Evolutionary conservation across 2,329 filamentous ascomycete genomes (phyloP), one percentile per base, ranked within the genome.

Genomic region (Trichoderma arundinaceum): DNA sequence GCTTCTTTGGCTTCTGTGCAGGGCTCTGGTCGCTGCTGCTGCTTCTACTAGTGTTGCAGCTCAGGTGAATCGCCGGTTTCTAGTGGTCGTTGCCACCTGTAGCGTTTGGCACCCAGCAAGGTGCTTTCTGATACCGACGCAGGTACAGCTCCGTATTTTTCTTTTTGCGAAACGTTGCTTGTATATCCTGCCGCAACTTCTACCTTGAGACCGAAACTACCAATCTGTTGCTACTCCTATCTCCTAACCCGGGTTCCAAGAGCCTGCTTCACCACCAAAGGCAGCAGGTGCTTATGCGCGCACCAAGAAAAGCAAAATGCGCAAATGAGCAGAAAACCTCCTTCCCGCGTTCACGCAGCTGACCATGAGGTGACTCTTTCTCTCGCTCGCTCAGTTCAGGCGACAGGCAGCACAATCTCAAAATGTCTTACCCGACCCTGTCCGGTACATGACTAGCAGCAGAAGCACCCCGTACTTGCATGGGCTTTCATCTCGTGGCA

Each of bases 401-500:
- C 35, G 7, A 10, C 10, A 53, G 33, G 33, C 43, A 38, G 43
- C 19, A 28, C 52, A 51, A 41, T 41, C 57, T 60, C 41, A 28
- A 62, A 28, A 35, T 46, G 59, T 46, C 59, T 63, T 53, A 44
- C 59, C 59, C 35, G 53, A 41, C 57, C 57, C 58, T 52, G 58
- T 52, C 46, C 48, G 49, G 48, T 22, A 38, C 49, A 54, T 63
- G 59, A 63, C 59, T 63, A 54, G 38, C 35, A 53, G 12, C 28
- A 12, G 32, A 56, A 38, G 52, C 17, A 63, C 59, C 49, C 59
- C 59, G 59, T 63, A 63, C 59, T 63, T 63, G 59, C 59, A 63
- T 63, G 59, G 59, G 59, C 49, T 54, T 49, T 54, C 59, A 63
- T 63, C 59, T 63, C 59, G 59, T 63, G 59, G 59, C 59, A 63